Conservation (phyloP, 768 basidiomycete genomes). For the Auriscalpium vulgare region DNA sequence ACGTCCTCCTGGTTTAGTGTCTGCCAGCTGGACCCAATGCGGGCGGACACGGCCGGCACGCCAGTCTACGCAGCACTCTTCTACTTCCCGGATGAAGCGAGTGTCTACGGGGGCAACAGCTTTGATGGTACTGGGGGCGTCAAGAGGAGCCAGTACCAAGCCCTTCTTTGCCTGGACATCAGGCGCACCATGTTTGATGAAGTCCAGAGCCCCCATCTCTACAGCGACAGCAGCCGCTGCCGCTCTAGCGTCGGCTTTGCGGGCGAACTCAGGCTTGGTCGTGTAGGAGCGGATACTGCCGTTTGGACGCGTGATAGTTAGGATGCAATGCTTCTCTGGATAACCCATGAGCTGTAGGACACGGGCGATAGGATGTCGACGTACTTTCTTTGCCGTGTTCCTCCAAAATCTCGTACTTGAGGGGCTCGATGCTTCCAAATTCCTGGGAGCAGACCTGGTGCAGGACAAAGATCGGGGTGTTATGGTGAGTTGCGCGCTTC, state of each 20-base stretch:
- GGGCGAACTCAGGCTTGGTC: conserved; percentile 35
- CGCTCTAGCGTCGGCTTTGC: conserved; percentile 45
- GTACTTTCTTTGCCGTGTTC: conserved; percentile 9
- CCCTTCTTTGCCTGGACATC: conserved; percentile 28
- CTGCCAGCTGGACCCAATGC: conserved; percentile 44
- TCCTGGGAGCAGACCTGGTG: conserved; percentile 20
- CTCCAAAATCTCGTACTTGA: conserved; percentile 17
- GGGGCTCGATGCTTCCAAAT: conserved; percentile 16
- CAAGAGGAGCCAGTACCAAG: conserved; percentile 24
- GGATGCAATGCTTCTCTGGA: conserved; percentile 50
- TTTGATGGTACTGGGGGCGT: conserved; percentile 11
- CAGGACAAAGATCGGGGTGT: conserved; percentile 10
- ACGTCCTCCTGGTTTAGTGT: conserved; percentile 39
- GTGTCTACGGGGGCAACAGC: conserved; percentile 7
- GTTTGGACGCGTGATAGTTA: conserved; percentile 51
- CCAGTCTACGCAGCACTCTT: conserved; percentile 48
- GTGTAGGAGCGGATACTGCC: conserved; percentile 45
- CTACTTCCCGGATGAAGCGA: conserved; percentile 34
- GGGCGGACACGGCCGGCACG: conserved; percentile 42
- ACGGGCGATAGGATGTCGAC: not conserved
- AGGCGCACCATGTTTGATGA: conserved; percentile 40
- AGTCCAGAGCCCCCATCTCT: conserved; percentile 52
- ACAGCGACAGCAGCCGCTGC: conserved; percentile 47
- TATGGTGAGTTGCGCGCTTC: not conserved
- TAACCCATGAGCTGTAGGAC: not conserved